A percentile compares a stretch with the other conserved stretches of the same genome.
Evolutionary conservation across 2,329 filamentous ascomycete species (phyloP).

Genomic region (Rhynchosporium agropyri): DNA sequence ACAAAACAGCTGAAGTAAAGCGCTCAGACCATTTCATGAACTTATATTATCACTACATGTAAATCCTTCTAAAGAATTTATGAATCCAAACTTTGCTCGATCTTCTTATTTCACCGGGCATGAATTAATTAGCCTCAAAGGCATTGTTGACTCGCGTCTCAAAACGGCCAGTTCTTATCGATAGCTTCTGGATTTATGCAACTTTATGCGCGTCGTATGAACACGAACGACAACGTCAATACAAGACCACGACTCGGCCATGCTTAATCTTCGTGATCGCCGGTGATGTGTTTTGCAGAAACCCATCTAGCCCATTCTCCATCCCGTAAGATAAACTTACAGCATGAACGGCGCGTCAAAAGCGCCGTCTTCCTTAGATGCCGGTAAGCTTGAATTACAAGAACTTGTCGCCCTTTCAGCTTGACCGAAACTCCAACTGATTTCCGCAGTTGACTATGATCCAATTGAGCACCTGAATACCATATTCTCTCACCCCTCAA

Average conservation of each 20-base stretch:
- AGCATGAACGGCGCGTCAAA: slow-evolving; percentile 41
- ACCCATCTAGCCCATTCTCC: not conserved
- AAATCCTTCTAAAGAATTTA: no score
- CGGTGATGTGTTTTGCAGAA: slow-evolving; percentile 5
- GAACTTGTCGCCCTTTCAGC: slow-evolving; percentile 1
- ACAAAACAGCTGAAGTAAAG: no score
- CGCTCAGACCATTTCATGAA: no score
- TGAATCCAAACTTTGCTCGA: no score
- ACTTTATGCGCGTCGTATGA: slow-evolving; percentile 27
- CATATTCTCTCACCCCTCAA: slow-evolving; percentile 87
- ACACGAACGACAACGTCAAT: slow-evolving; percentile 18
- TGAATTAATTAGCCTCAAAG: not conserved
- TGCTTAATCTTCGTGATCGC: slow-evolving; percentile 1
- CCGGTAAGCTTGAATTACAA: slow-evolving; percentile 36
- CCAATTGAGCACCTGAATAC: slow-evolving; percentile 91
- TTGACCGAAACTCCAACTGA: slow-evolving; percentile 26
- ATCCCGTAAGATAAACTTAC: slow-evolving; percentile 12
- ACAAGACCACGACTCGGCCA: not conserved
- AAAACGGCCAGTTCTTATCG: slow-evolving; percentile 16
- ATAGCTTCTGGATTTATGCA: slow-evolving; percentile 26
- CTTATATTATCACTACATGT: no score
- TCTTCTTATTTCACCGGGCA: no score
- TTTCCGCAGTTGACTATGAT: slow-evolving; percentile 73
- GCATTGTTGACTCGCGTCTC: slow-evolving; percentile 13
- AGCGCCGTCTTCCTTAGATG: slow-evolving; percentile 41